These are phyloP conservation scores for Colletotrichum filicis DNA, from an alignment of 2,329 filamentous ascomycete species.

Conservation along the genomic window DNA sequence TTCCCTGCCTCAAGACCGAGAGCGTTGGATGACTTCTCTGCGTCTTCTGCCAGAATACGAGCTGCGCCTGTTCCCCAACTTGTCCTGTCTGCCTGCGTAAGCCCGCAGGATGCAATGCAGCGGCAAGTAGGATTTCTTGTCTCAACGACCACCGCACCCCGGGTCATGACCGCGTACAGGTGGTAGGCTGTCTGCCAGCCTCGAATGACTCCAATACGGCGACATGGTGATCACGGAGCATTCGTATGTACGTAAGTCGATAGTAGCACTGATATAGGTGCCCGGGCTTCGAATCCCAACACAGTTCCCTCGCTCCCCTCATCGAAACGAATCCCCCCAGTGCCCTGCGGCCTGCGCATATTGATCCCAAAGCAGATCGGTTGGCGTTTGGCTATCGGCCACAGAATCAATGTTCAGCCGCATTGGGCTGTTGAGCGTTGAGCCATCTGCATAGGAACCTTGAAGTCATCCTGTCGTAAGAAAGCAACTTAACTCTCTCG, in stretches of 20 bases:
- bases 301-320: not conserved
- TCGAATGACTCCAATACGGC: not conserved
- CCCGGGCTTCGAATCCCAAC: not conserved
- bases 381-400: not conserved
- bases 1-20: constrained; percentile 6
- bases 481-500: constrained; percentile 12
- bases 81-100: not conserved
- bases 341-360: not conserved
- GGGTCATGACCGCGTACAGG: too few species aligned
- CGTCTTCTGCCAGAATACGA: constrained; percentile 9
- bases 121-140: not conserved
- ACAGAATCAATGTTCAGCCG: not conserved
- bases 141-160: not conserved
- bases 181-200: not conserved
- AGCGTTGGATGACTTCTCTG: not conserved
- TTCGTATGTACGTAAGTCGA: not conserved
- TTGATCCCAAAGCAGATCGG: not conserved
- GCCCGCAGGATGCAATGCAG: constrained; percentile 1
- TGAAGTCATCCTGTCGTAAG: constrained; percentile 8
- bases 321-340: not conserved
- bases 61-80: not conserved
- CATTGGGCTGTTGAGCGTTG: not conserved
- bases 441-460: constrained; percentile 15
- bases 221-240: not conserved
- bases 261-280: not conserved